Percentiles rank a stretch among this genome's conserved stretches.
Conservation (phyloP, 371 early-diverging fungal genomes). For the Mortierella sp. region DNA sequence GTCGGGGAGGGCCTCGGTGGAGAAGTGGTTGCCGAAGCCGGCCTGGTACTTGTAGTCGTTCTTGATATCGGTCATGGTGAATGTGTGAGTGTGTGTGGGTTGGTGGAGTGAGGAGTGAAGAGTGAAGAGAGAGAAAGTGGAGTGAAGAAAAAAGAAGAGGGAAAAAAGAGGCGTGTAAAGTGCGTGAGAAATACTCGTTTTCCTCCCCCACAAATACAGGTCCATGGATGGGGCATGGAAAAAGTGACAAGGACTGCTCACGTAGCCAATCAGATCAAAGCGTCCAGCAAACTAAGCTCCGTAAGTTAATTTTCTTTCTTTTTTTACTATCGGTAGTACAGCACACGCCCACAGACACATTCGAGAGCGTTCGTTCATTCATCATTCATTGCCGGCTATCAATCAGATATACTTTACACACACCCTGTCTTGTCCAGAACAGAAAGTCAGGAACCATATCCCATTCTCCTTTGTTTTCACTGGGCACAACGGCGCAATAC, state of each 20-base stretch:
- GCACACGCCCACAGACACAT: not conserved
- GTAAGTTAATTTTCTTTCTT: constrained; percentile 1
- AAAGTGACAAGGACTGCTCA: not conserved
- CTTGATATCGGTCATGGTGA: constrained; percentile 50
- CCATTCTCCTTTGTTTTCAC: not conserved
- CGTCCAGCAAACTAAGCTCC: constrained; percentile 6
- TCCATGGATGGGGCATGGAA: not conserved
- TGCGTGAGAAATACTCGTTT: constrained; percentile 7
- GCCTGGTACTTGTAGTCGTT: constrained; percentile 70
- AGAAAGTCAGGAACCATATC: not conserved
- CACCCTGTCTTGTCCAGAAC: not conserved
- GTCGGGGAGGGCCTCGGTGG: constrained; percentile 86
- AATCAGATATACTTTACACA: not conserved
- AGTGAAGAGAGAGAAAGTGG: constrained; percentile 2
- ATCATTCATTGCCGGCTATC: no score
- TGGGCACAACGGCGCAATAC: constrained; percentile 6
- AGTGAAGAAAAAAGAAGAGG: constrained; percentile 5
- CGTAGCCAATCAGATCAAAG: not conserved
- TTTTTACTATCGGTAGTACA: not conserved
- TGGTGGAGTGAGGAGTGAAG: not conserved
- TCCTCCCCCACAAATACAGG: constrained; percentile 1
- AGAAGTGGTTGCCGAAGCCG: constrained; percentile 89
- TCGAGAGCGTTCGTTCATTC: no score
- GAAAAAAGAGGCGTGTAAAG: not conserved
- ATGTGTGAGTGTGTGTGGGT: not conserved